Conservation (phyloP, 768 basidiomycete species). For the Termitomyces sp. region DNA sequence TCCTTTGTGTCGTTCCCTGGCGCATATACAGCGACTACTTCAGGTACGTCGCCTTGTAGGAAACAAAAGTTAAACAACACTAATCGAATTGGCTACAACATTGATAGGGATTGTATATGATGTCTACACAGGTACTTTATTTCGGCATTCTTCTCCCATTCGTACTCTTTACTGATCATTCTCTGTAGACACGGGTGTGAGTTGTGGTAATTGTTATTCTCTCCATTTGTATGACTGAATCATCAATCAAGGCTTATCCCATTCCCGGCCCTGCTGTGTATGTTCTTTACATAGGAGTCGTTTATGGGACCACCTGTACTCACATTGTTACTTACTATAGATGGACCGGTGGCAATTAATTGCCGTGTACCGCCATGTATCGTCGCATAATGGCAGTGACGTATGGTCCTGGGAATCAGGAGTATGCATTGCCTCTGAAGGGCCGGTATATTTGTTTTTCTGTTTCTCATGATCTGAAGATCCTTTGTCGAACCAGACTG, state of each 20-base stretch:
- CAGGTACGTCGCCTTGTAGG: conserved; percentile 10
- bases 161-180: conserved; percentile 4
- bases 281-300: conserved; percentile 10
- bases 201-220: not conserved
- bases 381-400: not conserved
- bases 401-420: not conserved
- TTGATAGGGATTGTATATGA: conserved; percentile 26
- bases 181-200: conserved; percentile 21
- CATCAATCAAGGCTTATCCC: conserved; percentile 24
- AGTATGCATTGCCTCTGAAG: not conserved
- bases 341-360: conserved; percentile 16
- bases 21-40: conserved; percentile 31
- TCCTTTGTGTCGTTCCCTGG: conserved; percentile 46
- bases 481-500: not conserved
- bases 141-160: conserved; percentile 2
- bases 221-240: not conserved
- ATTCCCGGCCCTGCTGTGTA: conserved; percentile 39
- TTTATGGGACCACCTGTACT: not conserved
- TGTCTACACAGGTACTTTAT: conserved; percentile 25
- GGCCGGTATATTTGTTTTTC: not conserved
- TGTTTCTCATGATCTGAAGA: not conserved
- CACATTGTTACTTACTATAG: not conserved
- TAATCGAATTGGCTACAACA: not conserved
- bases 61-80: not conserved
- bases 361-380: too few relatives aligned